phyloP scores from a whole-genome alignment of 2,329 filamentous ascomycete genomes.

The Cladosporium sp. region DNA sequence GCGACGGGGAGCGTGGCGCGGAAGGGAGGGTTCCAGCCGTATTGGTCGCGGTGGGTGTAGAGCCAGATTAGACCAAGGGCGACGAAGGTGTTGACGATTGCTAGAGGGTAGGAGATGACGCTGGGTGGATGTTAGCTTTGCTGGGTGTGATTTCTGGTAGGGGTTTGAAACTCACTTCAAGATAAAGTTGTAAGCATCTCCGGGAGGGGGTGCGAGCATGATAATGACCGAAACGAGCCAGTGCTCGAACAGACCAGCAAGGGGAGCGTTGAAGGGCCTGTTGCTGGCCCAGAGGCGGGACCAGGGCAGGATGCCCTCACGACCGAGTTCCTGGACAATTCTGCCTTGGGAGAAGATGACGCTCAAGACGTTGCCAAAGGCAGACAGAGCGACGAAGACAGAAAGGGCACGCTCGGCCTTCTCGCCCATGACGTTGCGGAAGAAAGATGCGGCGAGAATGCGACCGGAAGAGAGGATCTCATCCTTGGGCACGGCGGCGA shows the following conservation, averaged over 20 bases:
- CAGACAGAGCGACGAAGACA: conserved; percentile 63
- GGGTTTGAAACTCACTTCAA: conserved; percentile 15
- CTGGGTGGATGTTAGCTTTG: conserved; percentile 26
- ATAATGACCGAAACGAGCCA: conserved; percentile 61
- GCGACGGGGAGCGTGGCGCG: conserved; percentile 47
- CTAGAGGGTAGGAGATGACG: conserved; percentile 61
- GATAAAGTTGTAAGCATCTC: conserved; percentile 60
- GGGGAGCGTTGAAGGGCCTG: conserved; percentile 58
- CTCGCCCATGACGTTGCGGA: conserved; percentile 51
- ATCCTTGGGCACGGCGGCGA: conserved; percentile 55
- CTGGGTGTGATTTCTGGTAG: not conserved
- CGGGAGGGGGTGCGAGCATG: conserved; percentile 62
- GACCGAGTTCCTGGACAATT: conserved; percentile 61
- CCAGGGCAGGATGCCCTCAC: conserved; percentile 62
- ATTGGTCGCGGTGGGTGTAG: conserved; percentile 39
- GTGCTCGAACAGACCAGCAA: conserved; percentile 58
- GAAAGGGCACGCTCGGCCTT: conserved; percentile 55
- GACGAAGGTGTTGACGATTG: conserved; percentile 51
- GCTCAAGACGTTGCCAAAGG: conserved; percentile 62
- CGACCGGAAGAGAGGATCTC: conserved; percentile 51
- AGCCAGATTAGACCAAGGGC: conserved; percentile 46
- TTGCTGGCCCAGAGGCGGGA: conserved; percentile 60
- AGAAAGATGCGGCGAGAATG: conserved; percentile 54
- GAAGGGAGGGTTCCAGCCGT: conserved; percentile 46
- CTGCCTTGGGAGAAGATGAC: conserved; percentile 66